A percentile compares a stretch with the other conserved stretches of the same genome.
These are phyloP conservation scores for Fusarium decemcellulare DNA, from an alignment of 2,329 filamentous ascomycete species.

Conservation along the genomic window DNA sequence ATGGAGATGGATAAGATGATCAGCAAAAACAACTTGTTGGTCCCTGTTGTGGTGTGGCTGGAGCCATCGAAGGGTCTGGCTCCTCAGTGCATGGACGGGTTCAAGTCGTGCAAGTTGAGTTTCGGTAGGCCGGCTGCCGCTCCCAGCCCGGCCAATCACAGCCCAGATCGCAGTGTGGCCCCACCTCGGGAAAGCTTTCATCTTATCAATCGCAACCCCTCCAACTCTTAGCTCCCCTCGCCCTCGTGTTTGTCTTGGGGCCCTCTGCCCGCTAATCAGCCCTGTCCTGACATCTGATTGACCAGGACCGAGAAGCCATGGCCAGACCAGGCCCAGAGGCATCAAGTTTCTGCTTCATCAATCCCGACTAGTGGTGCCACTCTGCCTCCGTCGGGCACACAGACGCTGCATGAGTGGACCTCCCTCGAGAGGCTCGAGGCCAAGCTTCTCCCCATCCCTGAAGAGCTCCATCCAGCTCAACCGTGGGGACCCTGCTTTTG, in stretches of 20 bases:
- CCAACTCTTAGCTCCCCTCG: not conserved
- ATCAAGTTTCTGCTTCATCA: not conserved
- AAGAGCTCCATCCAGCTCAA: slow-evolving; percentile 6
- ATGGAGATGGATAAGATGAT: slow-evolving; percentile 31
- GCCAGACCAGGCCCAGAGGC: not conserved
- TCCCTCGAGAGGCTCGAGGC: slow-evolving; percentile 1
- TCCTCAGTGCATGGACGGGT: slow-evolving; percentile 15
- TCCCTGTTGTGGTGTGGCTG: slow-evolving; percentile 36
- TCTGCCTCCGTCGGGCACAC: slow-evolving; percentile 2
- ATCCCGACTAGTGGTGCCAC: slow-evolving; percentile 1
- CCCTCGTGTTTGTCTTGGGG: not conserved
- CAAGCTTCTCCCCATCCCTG: slow-evolving; percentile 20
- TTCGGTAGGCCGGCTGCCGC: not conserved
- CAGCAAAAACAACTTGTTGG: slow-evolving; percentile 4
- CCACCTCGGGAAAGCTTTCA: slow-evolving; percentile 23
- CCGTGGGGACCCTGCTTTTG: slow-evolving; percentile 3
- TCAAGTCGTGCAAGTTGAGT: slow-evolving; percentile 14
- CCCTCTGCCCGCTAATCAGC: no score
- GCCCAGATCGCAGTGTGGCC: not conserved
- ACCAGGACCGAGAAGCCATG: no score
- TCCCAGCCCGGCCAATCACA: not conserved
- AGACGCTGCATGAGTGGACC: slow-evolving; percentile 5
- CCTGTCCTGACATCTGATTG: no score
- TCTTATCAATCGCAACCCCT: slow-evolving; percentile 45
- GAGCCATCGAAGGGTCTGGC: slow-evolving; percentile 31